Evolutionary conservation across 352 stramenopile genomes (phyloP).

Genomic region (Phytophthora colocasiae): DNA sequence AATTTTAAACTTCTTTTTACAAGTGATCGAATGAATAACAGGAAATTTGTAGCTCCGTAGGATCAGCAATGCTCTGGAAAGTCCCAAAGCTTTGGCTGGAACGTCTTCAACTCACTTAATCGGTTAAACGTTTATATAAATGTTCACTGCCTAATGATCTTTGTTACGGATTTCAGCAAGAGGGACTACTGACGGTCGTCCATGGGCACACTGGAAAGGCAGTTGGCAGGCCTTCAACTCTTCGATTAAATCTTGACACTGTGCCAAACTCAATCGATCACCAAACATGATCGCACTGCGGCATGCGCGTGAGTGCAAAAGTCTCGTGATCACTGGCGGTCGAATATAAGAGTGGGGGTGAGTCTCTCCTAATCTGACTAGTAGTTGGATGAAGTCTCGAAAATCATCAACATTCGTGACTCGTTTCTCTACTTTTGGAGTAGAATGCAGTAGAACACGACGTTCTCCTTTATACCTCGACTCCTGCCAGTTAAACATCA

Average conservation of each 20-base stretch:
- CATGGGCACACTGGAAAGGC: conserved; percentile 93
- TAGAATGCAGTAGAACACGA: conserved; percentile 41
- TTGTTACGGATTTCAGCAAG: conserved; percentile 64
- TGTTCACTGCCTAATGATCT: background rate
- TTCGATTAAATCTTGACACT: conserved; percentile 79
- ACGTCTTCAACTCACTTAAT: background rate
- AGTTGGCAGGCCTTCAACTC: conserved; percentile 79
- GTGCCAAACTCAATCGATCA: conserved; percentile 71
- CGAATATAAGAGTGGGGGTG: conserved; percentile 43
- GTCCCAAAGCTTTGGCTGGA: conserved; percentile 24
- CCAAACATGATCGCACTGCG: conserved; percentile 95
- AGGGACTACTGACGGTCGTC: conserved; percentile 89
- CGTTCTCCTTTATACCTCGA: conserved; percentile 3
- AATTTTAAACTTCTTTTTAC: background rate
- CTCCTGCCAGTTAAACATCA: conserved; percentile 1
- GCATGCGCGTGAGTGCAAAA: conserved; percentile 90
- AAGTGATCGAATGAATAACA: background rate
- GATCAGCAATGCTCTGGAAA: conserved; percentile 67
- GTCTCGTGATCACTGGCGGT: conserved; percentile 79
- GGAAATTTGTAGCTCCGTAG: conserved; percentile 45
- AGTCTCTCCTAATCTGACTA: conserved; percentile 38
- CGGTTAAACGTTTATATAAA: no score
- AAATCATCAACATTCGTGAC: conserved; percentile 77
- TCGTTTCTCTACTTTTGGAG: conserved; percentile 80
- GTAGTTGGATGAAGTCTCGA: conserved; percentile 82